Conservation (phyloP, 192 early-diverging fungal species). For the Pilaira anomala region DNA sequence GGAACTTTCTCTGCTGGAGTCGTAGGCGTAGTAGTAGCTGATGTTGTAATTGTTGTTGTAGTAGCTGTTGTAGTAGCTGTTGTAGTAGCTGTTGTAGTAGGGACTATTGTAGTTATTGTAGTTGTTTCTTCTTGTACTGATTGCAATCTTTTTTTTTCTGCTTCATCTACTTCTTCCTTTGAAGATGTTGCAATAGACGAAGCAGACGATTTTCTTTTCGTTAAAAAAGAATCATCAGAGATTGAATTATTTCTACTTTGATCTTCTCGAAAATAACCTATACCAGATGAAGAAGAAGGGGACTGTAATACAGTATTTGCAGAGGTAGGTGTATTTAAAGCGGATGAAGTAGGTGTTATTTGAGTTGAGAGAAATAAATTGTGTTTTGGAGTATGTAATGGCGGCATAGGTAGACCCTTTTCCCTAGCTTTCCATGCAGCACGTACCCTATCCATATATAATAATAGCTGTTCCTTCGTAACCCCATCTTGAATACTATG, state of each 20-base stretch:
- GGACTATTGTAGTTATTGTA: neutral
- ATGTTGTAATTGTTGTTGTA: neutral
- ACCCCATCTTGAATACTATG: constrained; percentile 48
- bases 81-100: neutral
- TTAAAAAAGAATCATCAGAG: neutral
- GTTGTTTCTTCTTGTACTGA: neutral
- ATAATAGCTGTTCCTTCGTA: constrained; percentile 40
- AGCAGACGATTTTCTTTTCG: neutral
- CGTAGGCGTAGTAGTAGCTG: neutral
- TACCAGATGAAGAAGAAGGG: neutral
- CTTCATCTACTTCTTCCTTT: too few species aligned
- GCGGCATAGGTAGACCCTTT: constrained; percentile 26
- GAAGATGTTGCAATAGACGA: neutral
- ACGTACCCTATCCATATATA: constrained; percentile 33
- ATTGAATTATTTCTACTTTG: constrained; percentile 16
- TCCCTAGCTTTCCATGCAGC: constrained; percentile 43
- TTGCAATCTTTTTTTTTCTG: neutral
- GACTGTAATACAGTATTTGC: neutral
- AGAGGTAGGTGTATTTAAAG: neutral
- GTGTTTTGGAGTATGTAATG: neutral
- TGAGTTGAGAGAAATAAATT: too few species aligned
- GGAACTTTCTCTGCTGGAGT: too few species aligned
- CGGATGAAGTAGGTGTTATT: neutral
- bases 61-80: neutral
- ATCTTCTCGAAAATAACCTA: neutral